Percentiles rank a stretch among this genome's conserved stretches.
These are phyloP conservation scores for Lepiota brunneoincarnata DNA, from an alignment of 768 basidiomycete genomes.

Conservation along the genomic window DNA sequence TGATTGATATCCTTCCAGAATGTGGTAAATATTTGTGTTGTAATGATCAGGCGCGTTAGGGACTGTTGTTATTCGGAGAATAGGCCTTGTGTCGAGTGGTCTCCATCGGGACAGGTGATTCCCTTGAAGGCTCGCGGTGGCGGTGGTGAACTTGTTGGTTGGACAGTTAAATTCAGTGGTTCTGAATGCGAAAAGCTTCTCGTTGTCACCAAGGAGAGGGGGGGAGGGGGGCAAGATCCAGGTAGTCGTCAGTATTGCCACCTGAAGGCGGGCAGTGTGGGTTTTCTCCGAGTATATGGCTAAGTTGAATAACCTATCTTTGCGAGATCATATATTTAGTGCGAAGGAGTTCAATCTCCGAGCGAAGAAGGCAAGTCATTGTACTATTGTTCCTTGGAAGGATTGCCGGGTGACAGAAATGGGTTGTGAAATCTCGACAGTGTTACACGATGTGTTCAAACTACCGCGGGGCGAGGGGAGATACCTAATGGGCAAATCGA, in stretches of 20 bases:
- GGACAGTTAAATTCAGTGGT: neutral
- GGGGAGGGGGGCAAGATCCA: neutral
- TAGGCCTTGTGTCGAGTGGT: neutral
- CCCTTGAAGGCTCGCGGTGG: neutral
- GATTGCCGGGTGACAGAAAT: no score
- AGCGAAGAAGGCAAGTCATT: conserved; percentile 2
- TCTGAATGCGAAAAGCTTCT: neutral
- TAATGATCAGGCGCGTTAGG: neutral
- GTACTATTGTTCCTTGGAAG: neutral
- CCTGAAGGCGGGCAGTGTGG: no score
- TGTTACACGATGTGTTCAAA: no score
- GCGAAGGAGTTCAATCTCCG: neutral
- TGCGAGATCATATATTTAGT: neutral
- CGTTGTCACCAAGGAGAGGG: neutral
- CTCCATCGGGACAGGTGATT: conserved; percentile 4
- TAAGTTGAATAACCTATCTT: conserved; percentile 4
- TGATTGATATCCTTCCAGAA: conserved; percentile 3
- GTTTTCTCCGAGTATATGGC: conserved; percentile 1
- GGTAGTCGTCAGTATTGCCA: neutral
- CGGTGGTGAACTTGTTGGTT: neutral
- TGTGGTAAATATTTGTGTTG: neutral
- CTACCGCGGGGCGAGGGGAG: no score
- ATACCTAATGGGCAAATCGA: no score
- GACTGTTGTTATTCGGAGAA: neutral
- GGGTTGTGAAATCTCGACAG: no score